phyloP scores from a whole-genome alignment of 257 asterid species.

The Fraxinus excelsior region DNA sequence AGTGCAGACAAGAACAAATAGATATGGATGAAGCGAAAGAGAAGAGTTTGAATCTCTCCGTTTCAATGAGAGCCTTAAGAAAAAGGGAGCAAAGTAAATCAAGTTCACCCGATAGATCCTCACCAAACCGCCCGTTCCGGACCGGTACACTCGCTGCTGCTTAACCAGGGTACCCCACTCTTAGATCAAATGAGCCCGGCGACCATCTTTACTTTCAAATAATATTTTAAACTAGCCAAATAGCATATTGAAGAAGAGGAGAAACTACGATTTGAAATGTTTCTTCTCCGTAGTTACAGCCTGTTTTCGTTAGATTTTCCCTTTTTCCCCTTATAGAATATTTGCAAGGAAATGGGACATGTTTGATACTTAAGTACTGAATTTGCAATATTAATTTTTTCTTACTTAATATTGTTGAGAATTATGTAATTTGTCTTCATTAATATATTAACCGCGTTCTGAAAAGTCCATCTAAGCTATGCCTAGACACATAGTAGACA shows the following conservation, averaged over 20 bases:
- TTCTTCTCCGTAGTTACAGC: background rate
- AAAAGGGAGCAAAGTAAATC: slow-evolving; percentile 27
- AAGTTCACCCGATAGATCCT: background rate
- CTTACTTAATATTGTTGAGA: too few species aligned
- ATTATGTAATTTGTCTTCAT: too few species aligned
- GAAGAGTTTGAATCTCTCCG: slow-evolving; percentile 38
- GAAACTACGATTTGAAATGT: background rate
- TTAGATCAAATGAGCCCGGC: background rate
- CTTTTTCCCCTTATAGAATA: too few species aligned
- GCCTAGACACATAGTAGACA: too few species aligned
- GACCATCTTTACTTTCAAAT: background rate
- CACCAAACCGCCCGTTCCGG: background rate
- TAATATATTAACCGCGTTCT: too few species aligned
- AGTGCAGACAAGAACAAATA: slow-evolving; percentile 55
- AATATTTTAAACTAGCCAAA: background rate
- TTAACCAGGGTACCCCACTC: background rate
- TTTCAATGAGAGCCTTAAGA: slow-evolving; percentile 39
- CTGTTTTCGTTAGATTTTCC: too few species aligned
- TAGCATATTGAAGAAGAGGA: background rate
- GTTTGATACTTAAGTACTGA: too few species aligned
- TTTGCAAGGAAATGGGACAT: too few species aligned
- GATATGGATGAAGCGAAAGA: slow-evolving; percentile 47
- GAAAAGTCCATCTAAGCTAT: too few species aligned
- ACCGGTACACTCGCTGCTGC: background rate
- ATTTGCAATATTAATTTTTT: too few species aligned